phyloP scores from a whole-genome alignment of 164 flowering plant genomes.

The Santalum album region DNA sequence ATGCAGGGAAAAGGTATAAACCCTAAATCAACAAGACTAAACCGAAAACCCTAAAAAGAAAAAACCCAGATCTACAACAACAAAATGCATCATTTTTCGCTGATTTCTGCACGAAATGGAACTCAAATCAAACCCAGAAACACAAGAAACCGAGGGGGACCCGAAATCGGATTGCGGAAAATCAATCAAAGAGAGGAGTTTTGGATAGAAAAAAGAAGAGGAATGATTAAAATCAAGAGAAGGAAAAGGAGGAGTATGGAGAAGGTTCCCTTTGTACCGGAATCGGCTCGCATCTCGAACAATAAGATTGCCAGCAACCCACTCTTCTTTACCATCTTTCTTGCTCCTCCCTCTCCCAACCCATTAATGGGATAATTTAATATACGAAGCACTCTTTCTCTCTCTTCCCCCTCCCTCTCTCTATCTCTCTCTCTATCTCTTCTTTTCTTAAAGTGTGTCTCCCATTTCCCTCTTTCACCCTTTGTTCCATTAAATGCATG shows the following conservation, averaged over 20 bases:
- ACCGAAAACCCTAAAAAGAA: neutral
- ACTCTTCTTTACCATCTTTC: neutral
- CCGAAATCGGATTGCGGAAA: neutral
- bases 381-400: neutral
- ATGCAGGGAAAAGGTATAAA: neutral
- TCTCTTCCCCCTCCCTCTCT: too few relatives aligned
- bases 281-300: constrained; percentile 32
- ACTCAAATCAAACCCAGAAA: too few relatives aligned
- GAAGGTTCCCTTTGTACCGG: too few relatives aligned
- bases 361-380: too few relatives aligned
- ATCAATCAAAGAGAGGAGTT: neutral
- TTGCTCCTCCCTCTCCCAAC: too few relatives aligned
- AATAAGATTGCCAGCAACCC: neutral
- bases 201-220: constrained; percentile 21
- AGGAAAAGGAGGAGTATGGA: too few relatives aligned
- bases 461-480: too few relatives aligned
- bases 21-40: neutral
- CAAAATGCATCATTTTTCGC: neutral
- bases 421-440: neutral
- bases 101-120: too few relatives aligned
- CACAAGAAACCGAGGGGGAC: neutral
- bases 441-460: too few relatives aligned
- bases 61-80: neutral
- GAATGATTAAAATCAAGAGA: constrained; percentile 32
- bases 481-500: too few relatives aligned